These are phyloP conservation scores for Lipomyces oligophaga DNA, from an alignment of 805 yeast species.

Conservation along the genomic window DNA sequence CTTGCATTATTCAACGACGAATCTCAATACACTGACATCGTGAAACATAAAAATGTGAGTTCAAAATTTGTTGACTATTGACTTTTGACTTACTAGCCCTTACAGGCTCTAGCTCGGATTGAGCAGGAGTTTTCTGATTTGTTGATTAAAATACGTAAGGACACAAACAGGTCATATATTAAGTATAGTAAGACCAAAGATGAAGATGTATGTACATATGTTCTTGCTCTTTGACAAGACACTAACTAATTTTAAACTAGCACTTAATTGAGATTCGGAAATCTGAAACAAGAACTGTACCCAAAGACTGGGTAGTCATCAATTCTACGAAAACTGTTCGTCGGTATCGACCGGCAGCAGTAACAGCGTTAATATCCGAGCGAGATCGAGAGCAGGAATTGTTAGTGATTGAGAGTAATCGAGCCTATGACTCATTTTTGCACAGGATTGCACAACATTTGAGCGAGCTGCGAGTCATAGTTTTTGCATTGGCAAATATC, in stretches of 20 bases:
- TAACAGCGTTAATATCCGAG: constrained; percentile 48
- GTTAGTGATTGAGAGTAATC: constrained; percentile 46
- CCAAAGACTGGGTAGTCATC: constrained; percentile 76
- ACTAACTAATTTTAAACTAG: constrained; percentile 32
- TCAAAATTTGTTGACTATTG: too few relatives aligned
- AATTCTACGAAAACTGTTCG: constrained; percentile 63
- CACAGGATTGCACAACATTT: constrained; percentile 41
- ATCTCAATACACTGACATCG: constrained; percentile 43
- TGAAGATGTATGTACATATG: constrained; percentile 40
- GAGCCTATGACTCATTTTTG: constrained; percentile 44
- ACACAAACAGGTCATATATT: constrained; percentile 43
- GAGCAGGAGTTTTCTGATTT: constrained; percentile 52
- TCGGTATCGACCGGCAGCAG: constrained; percentile 65
- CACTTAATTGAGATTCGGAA: constrained; percentile 74
- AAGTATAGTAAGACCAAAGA: constrained; percentile 55
- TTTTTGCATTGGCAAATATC: constrained; percentile 49
- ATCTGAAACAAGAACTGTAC: constrained; percentile 53
- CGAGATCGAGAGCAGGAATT: constrained; percentile 60
- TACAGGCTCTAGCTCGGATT: constrained; percentile 41
- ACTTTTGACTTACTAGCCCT: too few relatives aligned
- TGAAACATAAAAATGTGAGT: constrained; percentile 37
- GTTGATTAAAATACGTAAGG: constrained; percentile 44
- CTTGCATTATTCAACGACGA: constrained; percentile 32
- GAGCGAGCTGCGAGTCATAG: constrained; percentile 42
- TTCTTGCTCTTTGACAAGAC: background rate